A percentile compares a stretch with the other conserved stretches of the same genome.
phyloP scores from a whole-genome alignment of 345 rosid species.

The Eucalyptus pauciflora region DNA sequence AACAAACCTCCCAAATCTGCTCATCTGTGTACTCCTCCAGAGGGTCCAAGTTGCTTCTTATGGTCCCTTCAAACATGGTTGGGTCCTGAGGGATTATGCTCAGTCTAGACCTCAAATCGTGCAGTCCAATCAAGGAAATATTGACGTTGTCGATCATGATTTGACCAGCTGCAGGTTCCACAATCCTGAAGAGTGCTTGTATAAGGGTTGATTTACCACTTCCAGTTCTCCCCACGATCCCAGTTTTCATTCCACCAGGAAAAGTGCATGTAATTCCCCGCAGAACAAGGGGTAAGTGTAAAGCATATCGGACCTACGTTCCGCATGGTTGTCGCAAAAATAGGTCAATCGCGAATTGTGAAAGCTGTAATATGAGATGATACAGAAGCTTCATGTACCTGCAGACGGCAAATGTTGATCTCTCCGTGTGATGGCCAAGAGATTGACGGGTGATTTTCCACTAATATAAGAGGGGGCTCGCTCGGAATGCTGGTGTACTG shows the following conservation, averaged over 20 bases:
- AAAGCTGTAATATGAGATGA: background rate
- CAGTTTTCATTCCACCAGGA: constrained; percentile 64
- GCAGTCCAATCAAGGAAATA: constrained; percentile 60
- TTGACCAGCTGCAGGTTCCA: constrained; percentile 62
- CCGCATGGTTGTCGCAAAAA: background rate
- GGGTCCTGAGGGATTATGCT: constrained; percentile 96
- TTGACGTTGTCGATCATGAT: constrained; percentile 61
- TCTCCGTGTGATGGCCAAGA: constrained; percentile 70
- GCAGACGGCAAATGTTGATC: constrained; percentile 39
- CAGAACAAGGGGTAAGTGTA: constrained; percentile 75
- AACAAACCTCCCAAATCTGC: constrained; percentile 83
- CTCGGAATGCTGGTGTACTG: constrained; percentile 59
- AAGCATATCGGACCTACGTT: constrained; percentile 64
- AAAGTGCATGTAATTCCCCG: constrained; percentile 73
- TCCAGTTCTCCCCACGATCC: constrained; percentile 91
- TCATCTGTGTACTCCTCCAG: constrained; percentile 77
- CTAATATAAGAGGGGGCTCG: constrained; percentile 71
- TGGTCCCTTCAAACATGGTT: constrained; percentile 88
- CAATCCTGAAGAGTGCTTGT: constrained; percentile 73
- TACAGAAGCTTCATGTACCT: constrained; percentile 21
- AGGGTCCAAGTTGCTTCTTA: constrained; percentile 80
- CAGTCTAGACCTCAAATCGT: constrained; percentile 67
- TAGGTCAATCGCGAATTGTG: background rate
- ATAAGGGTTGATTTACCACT: constrained; percentile 89
- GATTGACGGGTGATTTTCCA: constrained; percentile 27